Evolutionary conservation across 352 stramenopile genomes (phyloP), one percentile per base, ranked within the genome.

Genomic region (Pythium diclinum): DNA sequence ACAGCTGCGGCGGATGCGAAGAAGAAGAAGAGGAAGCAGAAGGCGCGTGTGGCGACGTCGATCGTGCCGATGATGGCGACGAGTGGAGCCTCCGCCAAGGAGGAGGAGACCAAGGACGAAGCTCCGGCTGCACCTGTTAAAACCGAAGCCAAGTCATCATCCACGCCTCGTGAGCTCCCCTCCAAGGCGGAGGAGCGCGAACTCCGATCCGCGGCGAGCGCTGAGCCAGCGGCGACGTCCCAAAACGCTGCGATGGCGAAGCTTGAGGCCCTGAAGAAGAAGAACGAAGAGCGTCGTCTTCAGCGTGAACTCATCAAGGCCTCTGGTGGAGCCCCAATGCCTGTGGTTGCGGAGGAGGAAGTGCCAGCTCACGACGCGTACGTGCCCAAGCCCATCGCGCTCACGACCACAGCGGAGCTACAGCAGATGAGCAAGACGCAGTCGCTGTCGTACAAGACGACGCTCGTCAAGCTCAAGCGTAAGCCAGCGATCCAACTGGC

Each of bases 401-500:
- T 94, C 65, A 89, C 88, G 60, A 94, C 69, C 6, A 66, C 64
- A 0, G 66, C 79, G 21, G 83, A 94, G 58, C 77, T 91, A 72
- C 64, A 69, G 8, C 77, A 78, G 56, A 46, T 88, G 51, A 85
- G 82, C 60, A 76, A 88, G 54, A 68, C 66, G 23, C 23, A 46
- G 6, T 78, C 67, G 42, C 28, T 91, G 52, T 71, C 64, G 23
- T 79, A 87, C 74, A 91, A 94, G 74, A 89, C 74, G 32, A 85
- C 75, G 32, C 78, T 92, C 21, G 83, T 92, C 49, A 71, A 77
- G 59, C 73, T 92, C 32, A 80, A 87, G 32, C 87, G 97, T 32
- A 89, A 92, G 16, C 72, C 82, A 0, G 81, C 88, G 40, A 94
- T 99, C 33, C 76, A 97, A 67, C 69, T 96, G 61, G 78, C 78